These are phyloP conservation scores for Acephala macrosclerotiorum DNA, from an alignment of 2,329 filamentous ascomycete species.

Conservation along the genomic window DNA sequence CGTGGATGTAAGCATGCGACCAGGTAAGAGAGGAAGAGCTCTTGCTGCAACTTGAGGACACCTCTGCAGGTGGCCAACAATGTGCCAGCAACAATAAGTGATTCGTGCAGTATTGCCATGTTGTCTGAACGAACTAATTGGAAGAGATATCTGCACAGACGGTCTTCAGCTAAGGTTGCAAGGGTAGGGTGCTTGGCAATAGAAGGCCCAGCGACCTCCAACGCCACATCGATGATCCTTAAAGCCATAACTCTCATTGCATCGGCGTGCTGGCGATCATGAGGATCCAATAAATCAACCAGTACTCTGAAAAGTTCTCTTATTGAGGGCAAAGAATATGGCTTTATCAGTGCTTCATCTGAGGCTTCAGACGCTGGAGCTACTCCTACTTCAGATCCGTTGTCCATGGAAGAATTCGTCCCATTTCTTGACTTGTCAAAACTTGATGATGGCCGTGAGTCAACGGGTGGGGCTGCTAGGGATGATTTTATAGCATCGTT, in stretches of 20 bases:
- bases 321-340: slow-evolving; percentile 94
- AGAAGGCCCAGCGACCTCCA: slow-evolving; percentile 94
- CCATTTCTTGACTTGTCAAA: slow-evolving; percentile 48
- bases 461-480: slow-evolving; percentile 50
- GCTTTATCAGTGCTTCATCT: slow-evolving; percentile 68
- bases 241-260: slow-evolving; percentile 97
- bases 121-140: slow-evolving; percentile 96
- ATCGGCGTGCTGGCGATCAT: slow-evolving; percentile 91
- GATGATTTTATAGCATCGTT: slow-evolving; percentile 63
- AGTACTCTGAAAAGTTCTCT: slow-evolving; percentile 92
- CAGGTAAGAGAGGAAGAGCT: slow-evolving; percentile 92
- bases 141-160: slow-evolving; percentile 92
- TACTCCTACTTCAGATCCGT: slow-evolving; percentile 37
- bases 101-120: slow-evolving; percentile 92
- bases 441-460: slow-evolving; percentile 49
- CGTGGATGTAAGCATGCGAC: slow-evolving; percentile 92
- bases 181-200: slow-evolving; percentile 92
- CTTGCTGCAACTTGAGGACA: slow-evolving; percentile 94
- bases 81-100: slow-evolving; percentile 89
- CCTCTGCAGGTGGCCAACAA: slow-evolving; percentile 88
- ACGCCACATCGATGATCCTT: slow-evolving; percentile 93
- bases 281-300: slow-evolving; percentile 91
- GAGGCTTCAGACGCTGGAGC: slow-evolving; percentile 41
- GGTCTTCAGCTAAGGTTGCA: slow-evolving; percentile 88
- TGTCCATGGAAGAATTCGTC: slow-evolving; percentile 32